A percentile compares a stretch with the other conserved stretches of the same genome.
phyloP scores from a whole-genome alignment of 2,329 filamentous ascomycete genomes.

The Ophiocordyceps robertsii region DNA sequence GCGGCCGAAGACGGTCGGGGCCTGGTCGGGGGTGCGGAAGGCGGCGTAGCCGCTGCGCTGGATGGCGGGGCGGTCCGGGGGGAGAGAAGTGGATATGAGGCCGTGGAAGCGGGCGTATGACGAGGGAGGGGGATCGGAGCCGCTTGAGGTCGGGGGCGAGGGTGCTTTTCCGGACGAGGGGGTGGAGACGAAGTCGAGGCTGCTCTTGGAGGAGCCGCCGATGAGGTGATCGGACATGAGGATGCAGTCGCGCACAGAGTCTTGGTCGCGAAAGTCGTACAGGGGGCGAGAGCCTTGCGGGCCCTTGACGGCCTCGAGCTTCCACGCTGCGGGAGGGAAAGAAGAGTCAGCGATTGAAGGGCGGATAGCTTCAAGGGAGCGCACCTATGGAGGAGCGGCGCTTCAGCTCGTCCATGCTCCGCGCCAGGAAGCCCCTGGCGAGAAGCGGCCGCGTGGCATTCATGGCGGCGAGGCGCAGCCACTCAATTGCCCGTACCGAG shows the following conservation, averaged over 20 bases:
- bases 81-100: constrained; percentile 74
- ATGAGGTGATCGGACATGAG: constrained; percentile 79
- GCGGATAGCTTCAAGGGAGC: constrained; percentile 1
- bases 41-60: constrained; percentile 78
- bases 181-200: constrained; percentile 50
- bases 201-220: constrained; percentile 68
- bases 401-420: constrained; percentile 47
- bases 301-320: constrained; percentile 53
- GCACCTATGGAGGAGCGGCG: constrained; percentile 42
- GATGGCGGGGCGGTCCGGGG: constrained; percentile 57
- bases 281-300: constrained; percentile 51
- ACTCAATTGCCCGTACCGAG: too few species aligned
- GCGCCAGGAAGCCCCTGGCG: constrained; percentile 39
- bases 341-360: neutral
- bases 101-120: constrained; percentile 73
- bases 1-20: constrained; percentile 71
- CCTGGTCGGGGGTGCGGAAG: constrained; percentile 70
- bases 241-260: constrained; percentile 44
- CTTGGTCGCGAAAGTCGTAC: constrained; percentile 43
- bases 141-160: neutral
- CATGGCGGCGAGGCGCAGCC: constrained; percentile 23
- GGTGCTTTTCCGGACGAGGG: constrained; percentile 6
- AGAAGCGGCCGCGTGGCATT: constrained; percentile 28
- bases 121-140: constrained; percentile 5
- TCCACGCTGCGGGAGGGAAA: constrained; percentile 37